These are phyloP conservation scores for Monosporascus sp. DNA, from an alignment of 2,329 filamentous ascomycete species.

Conservation along the genomic window DNA sequence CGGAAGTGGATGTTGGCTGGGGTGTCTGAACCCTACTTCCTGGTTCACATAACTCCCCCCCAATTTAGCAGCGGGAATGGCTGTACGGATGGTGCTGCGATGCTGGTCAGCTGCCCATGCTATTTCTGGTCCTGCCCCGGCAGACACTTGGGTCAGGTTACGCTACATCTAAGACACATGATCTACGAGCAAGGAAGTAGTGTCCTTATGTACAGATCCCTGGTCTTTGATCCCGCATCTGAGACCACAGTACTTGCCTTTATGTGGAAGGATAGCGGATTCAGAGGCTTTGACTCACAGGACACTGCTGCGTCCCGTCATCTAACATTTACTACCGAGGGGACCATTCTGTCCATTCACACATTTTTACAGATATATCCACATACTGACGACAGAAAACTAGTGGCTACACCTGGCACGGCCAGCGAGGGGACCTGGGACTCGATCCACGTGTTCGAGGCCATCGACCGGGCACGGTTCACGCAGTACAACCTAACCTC, in stretches of 20 bases:
- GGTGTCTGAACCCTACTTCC: not conserved
- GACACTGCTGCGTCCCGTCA: no score
- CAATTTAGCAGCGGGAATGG: no score
- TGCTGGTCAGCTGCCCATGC: not conserved
- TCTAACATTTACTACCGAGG: not conserved
- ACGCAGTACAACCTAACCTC: conserved; percentile 98
- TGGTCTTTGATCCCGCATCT: conserved; percentile 11
- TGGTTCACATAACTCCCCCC: not conserved
- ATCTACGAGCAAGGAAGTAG: not conserved
- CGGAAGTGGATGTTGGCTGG: not conserved
- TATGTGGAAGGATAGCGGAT: conserved; percentile 4
- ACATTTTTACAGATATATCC: not conserved
- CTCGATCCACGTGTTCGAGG: conserved; percentile 97
- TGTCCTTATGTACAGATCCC: not conserved
- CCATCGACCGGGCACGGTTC: conserved; percentile 82
- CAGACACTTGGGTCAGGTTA: not conserved
- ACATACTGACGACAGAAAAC: not conserved
- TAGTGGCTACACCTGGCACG: conserved; percentile 61
- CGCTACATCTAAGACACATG: not conserved
- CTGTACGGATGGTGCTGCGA: not conserved
- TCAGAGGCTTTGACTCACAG: conserved; percentile 1
- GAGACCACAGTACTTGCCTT: conserved; percentile 6
- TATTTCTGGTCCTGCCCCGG: not conserved
- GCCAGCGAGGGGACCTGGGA: conserved; percentile 84
- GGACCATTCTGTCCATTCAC: not conserved